Evolutionary conservation across 2,329 filamentous ascomycete genomes (phyloP).

Genomic region (Trichoderma gracile): DNA sequence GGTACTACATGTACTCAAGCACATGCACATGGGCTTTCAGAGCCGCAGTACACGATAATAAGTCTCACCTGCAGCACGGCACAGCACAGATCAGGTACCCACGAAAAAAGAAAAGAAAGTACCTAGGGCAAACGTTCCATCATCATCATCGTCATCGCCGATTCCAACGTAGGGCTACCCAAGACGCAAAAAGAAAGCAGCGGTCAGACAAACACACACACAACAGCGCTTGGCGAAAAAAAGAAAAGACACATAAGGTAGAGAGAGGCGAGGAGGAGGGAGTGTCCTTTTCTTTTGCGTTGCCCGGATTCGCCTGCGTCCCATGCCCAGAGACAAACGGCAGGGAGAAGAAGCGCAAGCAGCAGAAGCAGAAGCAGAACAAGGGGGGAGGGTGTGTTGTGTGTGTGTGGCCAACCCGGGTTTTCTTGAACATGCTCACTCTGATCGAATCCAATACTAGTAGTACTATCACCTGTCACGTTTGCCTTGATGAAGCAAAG

Average conservation of each 20-base stretch:
- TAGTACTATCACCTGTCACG: too few relatives aligned
- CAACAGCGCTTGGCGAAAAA: too few relatives aligned
- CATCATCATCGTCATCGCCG: background rate
- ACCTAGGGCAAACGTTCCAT: constrained; percentile 1
- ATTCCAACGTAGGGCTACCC: constrained; percentile 8
- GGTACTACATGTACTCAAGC: too few relatives aligned
- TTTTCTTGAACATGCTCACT: too few relatives aligned
- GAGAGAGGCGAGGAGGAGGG: background rate
- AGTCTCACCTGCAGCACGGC: too few relatives aligned
- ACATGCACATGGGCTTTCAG: too few relatives aligned
- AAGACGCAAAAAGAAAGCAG: background rate
- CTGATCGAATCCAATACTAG: too few relatives aligned
- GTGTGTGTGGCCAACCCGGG: too few relatives aligned
- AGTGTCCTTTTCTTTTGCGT: background rate
- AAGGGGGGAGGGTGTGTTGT: too few relatives aligned
- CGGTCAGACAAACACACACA: background rate
- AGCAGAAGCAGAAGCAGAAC: too few relatives aligned
- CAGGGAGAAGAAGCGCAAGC: background rate
- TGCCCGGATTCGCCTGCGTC: constrained; percentile 1
- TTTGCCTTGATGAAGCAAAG: background rate
- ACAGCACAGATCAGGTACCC: too few relatives aligned
- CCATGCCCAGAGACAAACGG: constrained; percentile 1
- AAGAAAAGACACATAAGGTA: too few relatives aligned
- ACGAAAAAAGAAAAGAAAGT: background rate
- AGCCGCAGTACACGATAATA: background rate